A percentile compares a stretch with the other conserved stretches of the same genome.
Conservation (phyloP, 768 basidiomycete species). For the Pleurotus pulmonarius region DNA sequence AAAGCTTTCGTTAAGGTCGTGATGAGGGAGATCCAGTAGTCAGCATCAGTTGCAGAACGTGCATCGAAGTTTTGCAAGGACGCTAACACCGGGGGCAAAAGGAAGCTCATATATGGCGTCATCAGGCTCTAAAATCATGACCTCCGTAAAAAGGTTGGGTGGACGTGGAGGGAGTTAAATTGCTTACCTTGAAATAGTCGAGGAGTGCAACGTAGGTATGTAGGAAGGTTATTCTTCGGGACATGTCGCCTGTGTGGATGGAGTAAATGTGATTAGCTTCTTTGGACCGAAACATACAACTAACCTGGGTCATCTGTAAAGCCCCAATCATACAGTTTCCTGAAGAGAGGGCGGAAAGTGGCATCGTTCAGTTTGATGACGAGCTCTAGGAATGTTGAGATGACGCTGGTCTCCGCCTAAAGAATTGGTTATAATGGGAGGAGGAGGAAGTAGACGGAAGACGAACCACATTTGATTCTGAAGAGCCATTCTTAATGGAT, state of each 20-base stretch:
- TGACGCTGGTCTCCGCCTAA: constrained; percentile 51
- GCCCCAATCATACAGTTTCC: constrained; percentile 93
- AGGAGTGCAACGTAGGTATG: constrained; percentile 70
- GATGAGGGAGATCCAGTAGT: constrained; percentile 64
- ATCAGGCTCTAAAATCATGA: constrained; percentile 59
- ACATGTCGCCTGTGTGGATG: constrained; percentile 24
- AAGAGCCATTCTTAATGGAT: constrained; percentile 30
- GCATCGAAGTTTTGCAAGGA: constrained; percentile 49
- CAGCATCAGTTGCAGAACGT: constrained; percentile 26
- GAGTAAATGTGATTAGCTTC: background rate
- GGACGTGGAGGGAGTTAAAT: background rate
- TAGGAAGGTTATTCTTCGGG: constrained; percentile 69
- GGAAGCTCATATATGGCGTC: constrained; percentile 85
- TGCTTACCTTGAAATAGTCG: constrained; percentile 81
- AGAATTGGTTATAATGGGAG: background rate
- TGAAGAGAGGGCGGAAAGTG: constrained; percentile 88
- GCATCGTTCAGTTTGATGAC: constrained; percentile 92
- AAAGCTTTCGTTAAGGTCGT: constrained; percentile 66
- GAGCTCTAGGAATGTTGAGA: constrained; percentile 80
- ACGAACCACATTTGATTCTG: constrained; percentile 23
- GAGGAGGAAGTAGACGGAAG: background rate
- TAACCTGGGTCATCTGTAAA: constrained; percentile 56
- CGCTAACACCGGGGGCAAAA: constrained; percentile 65
- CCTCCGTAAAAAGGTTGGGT: background rate
- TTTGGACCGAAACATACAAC: constrained; percentile 12